Percentiles rank a stretch among this genome's conserved stretches.
Conservation (phyloP, 2,329 filamentous ascomycete species). For the Aspergillus pseudoviridinutans region DNA sequence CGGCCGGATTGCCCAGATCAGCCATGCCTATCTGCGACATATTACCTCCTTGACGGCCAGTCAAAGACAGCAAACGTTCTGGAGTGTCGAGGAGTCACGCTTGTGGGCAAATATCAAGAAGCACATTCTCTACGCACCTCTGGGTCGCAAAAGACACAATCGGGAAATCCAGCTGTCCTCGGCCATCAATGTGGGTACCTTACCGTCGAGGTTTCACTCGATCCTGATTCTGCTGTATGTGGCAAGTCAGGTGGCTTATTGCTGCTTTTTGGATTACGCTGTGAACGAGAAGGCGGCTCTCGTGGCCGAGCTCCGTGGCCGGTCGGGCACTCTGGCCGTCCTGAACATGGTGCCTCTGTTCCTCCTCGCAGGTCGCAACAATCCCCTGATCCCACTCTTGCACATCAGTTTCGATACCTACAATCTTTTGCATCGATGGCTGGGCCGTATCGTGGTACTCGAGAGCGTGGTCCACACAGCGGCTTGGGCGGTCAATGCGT, state of each 20-base stretch:
- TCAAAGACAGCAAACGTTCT: constrained; percentile 41
- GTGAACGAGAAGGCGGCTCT: constrained; percentile 51
- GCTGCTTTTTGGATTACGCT: constrained; percentile 45
- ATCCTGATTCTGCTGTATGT: constrained; percentile 65
- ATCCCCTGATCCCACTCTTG: constrained; percentile 77
- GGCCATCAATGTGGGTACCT: constrained; percentile 68
- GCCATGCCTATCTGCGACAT: constrained; percentile 43
- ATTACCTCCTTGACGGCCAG: constrained; percentile 38
- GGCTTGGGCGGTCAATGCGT: constrained; percentile 73
- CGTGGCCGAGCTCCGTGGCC: constrained; percentile 77
- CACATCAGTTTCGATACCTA: constrained; percentile 94
- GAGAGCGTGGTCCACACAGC: constrained; percentile 68
- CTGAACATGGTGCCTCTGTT: constrained; percentile 92
- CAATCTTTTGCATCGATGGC: constrained; percentile 84
- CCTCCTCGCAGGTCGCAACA: constrained; percentile 86
- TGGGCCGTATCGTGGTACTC: constrained; percentile 69
- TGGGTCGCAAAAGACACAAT: constrained; percentile 73
- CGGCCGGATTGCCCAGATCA: constrained; percentile 40
- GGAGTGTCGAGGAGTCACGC: constrained; percentile 39
- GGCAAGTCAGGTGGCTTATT: constrained; percentile 73
- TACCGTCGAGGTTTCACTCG: constrained; percentile 75
- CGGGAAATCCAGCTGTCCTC: constrained; percentile 65
- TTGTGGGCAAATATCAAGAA: constrained; percentile 45
- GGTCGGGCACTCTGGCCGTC: constrained; percentile 76
- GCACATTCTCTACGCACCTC: constrained; percentile 56